Conservation (phyloP, 495 filamentous ascomycete genomes). For the Neurospora hispaniola region DNA sequence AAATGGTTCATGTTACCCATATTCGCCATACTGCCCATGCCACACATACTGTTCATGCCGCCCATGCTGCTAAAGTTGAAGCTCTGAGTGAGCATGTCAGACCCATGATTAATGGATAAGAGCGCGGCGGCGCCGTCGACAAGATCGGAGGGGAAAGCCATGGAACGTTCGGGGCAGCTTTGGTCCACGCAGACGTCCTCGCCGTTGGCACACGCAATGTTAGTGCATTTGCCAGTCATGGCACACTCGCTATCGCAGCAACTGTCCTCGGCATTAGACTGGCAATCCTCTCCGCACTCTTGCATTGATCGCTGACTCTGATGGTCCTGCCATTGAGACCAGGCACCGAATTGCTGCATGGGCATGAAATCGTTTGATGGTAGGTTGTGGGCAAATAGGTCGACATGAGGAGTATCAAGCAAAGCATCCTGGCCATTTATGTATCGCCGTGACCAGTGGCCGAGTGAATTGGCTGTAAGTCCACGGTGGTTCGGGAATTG, state of each 20-base stretch:
- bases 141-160: slow-evolving; percentile 11
- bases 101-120: slow-evolving; percentile 24
- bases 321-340: not conserved
- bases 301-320: slow-evolving; percentile 7
- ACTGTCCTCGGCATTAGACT: slow-evolving; percentile 15
- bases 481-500: slow-evolving; percentile 22
- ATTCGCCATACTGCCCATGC: not conserved
- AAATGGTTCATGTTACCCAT: not conserved
- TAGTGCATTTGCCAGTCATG: slow-evolving; percentile 28
- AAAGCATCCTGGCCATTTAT: not conserved
- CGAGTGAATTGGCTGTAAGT: not conserved
- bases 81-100: slow-evolving; percentile 5
- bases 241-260: slow-evolving; percentile 28
- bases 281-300: slow-evolving; percentile 21
- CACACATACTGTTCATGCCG: not conserved
- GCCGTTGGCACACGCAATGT: slow-evolving; percentile 20
- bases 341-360: not conserved
- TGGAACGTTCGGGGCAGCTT: slow-evolving; percentile 18
- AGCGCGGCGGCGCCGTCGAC: slow-evolving; percentile 24
- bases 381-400: not conserved
- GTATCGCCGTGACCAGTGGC: not conserved
- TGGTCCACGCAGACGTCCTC: slow-evolving; percentile 26
- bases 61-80: slow-evolving; percentile 4
- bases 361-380: not conserved
- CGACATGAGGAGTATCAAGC: not conserved